Evolutionary conservation across 495 filamentous ascomycete species (phyloP).

Genomic region (Penicillium chermesinum): DNA sequence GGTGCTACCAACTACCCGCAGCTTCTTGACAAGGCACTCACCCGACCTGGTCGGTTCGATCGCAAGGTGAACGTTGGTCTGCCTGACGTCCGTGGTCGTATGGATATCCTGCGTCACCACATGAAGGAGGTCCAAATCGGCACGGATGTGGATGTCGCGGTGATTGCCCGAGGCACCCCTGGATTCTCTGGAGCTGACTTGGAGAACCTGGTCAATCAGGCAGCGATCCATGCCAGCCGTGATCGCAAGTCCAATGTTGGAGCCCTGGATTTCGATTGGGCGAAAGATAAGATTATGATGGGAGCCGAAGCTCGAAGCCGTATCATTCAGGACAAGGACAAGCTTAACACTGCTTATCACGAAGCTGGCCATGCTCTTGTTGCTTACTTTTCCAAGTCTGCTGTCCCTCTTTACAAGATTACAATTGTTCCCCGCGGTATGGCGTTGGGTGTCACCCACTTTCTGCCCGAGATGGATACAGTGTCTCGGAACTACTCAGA

Average conservation of each 20-base stretch:
- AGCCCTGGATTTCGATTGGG: conserved; percentile 87
- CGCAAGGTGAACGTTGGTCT: conserved; percentile 82
- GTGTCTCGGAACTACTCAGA: conserved; percentile 67
- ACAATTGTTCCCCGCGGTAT: conserved; percentile 90
- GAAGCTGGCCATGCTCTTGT: conserved; percentile 95
- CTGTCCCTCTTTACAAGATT: conserved; percentile 84
- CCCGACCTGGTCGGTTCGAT: conserved; percentile 92
- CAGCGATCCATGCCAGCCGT: conserved; percentile 84
- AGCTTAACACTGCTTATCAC: conserved; percentile 88
- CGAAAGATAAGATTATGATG: conserved; percentile 98
- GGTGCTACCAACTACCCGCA: conserved; percentile 96
- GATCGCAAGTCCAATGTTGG: conserved; percentile 66
- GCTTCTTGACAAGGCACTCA: conserved; percentile 88
- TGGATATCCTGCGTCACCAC: conserved; percentile 88
- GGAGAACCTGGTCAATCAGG: conserved; percentile 95
- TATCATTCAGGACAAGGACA: conserved; percentile 84
- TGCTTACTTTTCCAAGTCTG: conserved; percentile 67
- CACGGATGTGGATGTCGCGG: conserved; percentile 71
- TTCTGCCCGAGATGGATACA: conserved; percentile 84
- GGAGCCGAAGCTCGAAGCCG: conserved; percentile 84
- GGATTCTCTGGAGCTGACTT: conserved; percentile 94
- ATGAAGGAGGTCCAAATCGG: conserved; percentile 77
- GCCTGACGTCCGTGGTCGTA: conserved; percentile 90
- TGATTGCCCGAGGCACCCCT: conserved; percentile 79
- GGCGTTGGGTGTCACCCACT: conserved; percentile 77